Conservation (phyloP, 2,329 filamentous ascomycete species). For the Trichoderma sp. region DNA sequence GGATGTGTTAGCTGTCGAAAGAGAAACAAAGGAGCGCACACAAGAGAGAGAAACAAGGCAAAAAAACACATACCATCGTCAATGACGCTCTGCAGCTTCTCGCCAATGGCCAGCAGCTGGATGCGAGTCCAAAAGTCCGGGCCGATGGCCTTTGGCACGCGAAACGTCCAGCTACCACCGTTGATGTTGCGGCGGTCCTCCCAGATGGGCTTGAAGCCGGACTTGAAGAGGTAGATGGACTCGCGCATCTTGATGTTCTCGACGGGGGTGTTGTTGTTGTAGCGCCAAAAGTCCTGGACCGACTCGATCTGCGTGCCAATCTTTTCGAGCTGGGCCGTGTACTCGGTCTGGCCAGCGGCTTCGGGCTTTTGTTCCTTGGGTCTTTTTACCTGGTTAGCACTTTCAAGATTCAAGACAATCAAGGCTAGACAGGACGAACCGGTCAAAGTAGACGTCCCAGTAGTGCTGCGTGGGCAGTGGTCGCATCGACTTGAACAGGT, state of each 20-base stretch:
- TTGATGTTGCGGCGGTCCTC: conserved; percentile 82
- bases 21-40: too few relatives aligned
- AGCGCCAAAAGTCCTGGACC: conserved; percentile 80
- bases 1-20: neutral
- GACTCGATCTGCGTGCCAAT: conserved; percentile 68
- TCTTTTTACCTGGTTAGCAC: neutral
- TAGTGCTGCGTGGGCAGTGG: conserved; percentile 75
- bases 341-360: conserved; percentile 42
- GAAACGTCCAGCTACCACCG: conserved; percentile 90
- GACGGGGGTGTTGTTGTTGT: conserved; percentile 78
- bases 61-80: conserved; percentile 57
- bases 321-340: conserved; percentile 58
- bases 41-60: neutral
- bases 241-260: conserved; percentile 73
- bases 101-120: conserved; percentile 77
- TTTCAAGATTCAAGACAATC: too few relatives aligned
- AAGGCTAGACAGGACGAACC: conserved; percentile 33
- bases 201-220: conserved; percentile 73
- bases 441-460: conserved; percentile 70
- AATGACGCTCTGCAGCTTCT: conserved; percentile 71
- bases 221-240: conserved; percentile 76
- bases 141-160: conserved; percentile 72
- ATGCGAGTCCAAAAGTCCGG: conserved; percentile 79
- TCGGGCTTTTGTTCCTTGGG: conserved; percentile 36
- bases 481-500: conserved; percentile 72